Conservation (phyloP, 495 filamentous ascomycete genomes). For the Cercophora scortea region DNA sequence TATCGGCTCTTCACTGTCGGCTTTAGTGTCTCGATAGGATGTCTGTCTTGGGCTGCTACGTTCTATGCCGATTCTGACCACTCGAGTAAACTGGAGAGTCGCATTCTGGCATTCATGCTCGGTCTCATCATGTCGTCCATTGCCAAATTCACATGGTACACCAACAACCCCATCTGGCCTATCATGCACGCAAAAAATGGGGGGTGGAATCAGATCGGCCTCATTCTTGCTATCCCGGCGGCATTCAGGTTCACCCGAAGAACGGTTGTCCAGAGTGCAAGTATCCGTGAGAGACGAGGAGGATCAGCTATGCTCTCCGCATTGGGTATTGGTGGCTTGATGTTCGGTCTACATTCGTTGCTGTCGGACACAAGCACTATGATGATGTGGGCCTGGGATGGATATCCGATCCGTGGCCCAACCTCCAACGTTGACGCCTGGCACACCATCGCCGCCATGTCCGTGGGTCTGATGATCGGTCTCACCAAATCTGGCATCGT, state of each 20-base stretch:
- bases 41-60: slow-evolving; percentile 73
- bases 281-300: slow-evolving; percentile 27
- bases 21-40: slow-evolving; percentile 69
- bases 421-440: slow-evolving; percentile 83
- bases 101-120: slow-evolving; percentile 69
- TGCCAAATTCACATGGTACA: slow-evolving; percentile 88
- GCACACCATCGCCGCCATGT: slow-evolving; percentile 79
- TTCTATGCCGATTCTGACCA: slow-evolving; percentile 73
- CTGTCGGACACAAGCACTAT: slow-evolving; percentile 97
- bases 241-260: slow-evolving; percentile 61
- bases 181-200: slow-evolving; percentile 83
- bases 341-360: slow-evolving; percentile 90
- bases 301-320: slow-evolving; percentile 68
- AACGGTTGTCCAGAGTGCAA: slow-evolving; percentile 43
- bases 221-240: slow-evolving; percentile 68
- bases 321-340: slow-evolving; percentile 70
- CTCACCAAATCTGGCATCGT: slow-evolving; percentile 61
- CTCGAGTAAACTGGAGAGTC: slow-evolving; percentile 65
- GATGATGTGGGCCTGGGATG: slow-evolving; percentile 99
- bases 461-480: slow-evolving; percentile 70
- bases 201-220: slow-evolving; percentile 82
- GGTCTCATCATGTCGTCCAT: slow-evolving; percentile 79
- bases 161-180: slow-evolving; percentile 98
- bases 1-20: slow-evolving; percentile 72
- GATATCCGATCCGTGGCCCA: slow-evolving; percentile 85